Evolutionary conservation across 768 basidiomycete genomes (phyloP), one percentile per base, ranked within the genome.

Genomic region (Tricholoma flavovirens): DNA sequence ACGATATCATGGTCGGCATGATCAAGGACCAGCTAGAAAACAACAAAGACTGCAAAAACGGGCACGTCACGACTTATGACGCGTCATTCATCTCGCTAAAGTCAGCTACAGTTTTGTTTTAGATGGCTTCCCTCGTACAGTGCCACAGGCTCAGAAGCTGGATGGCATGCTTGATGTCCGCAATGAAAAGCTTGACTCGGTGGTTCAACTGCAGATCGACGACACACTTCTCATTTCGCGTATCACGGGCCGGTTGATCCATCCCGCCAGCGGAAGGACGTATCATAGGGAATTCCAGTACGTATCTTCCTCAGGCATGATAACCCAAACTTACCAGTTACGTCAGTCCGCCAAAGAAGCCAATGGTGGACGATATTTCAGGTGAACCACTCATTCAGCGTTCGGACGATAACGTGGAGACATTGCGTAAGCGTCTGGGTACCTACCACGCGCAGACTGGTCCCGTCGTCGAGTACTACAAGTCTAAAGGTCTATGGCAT

Each of bases 71-170:
- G 33, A n/a, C 55, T 74, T 19, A 46, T 29, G 19, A 22, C 45
- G 43, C 46, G 53, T n/a, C 48, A 57, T 54, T 30, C 52, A 49
- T 46, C 32, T 53, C 53, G 48, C 61, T 68, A 42, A 68, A 62
- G 55, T 58, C 53, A 45, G n/a, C 8, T 38, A 14, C 62, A 98
- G 96, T 35, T 99, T 99, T 73, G 97, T 99, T 56, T 80, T 99
- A 51, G 97, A 99, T 66, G 97, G 97, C n/a, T 99, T 99, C 83
- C 97, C 97, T 40, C 87, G 97, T 42, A 98, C 96, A 4, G 92
- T 98, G 33, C 86, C 90, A 9, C 97, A 99, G 66, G 97, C 97
- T 2, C 83, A 95, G 73, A 98, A 97, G 73, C 86, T 99, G 54
- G 96, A 96, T 67, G 75, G 78, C 57, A 98, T 99, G 97, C 84